Base-by-base conservation (phyloP, 371 early-diverging fungal species). In the Lichtheimia ornata region DNA sequence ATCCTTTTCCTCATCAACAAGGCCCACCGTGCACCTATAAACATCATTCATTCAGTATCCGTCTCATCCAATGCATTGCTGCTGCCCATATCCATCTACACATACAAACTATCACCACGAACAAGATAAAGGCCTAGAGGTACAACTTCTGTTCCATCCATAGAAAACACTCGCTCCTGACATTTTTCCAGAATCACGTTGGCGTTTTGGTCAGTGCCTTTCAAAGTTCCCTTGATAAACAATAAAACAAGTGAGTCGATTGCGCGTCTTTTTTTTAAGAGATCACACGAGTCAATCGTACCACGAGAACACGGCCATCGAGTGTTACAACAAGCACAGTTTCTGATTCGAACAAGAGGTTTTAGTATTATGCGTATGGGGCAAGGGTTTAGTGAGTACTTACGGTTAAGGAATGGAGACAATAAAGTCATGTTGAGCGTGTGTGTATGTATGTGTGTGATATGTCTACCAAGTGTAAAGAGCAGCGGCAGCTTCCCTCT, bases 151-250 rank as follows among this genome's bases (percentile, higher is more conserved):
- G 90, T 88, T 18, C 90, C 91, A 43, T 87, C 89, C 57, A 73
- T 74, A 4, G 88, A 87, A 61, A 91, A 93, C 41, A 91, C 81
- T 56, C 95, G 90, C 64, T 94, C 94, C 25, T 85, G 72, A 58
- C 92, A 86, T 22, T 81, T 76, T 35, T 82, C 74, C 53, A 94
- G 70, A 51, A 94, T 89, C 2, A 94, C 64, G 60, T 93, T 94
- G 27, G 88, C 86, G 7, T 85, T 84, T 62, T 92, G 91, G 77
- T 94, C 95, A 43, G 90, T 83, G 15, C 94, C 95, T 60, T 77
- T 82, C 58, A 94, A 73, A 20, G 70, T 82, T 27, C 94, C 94
- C 89, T 81, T 61, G 28, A 11, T 35, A 61, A 53, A 24, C 28
- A 17, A n/a, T n/a, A 47, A 53, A 47, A 30, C 9, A 53, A 53